Evolutionary conservation across 306 rosid species (phyloP).

Genomic region (Fagus sylvatica): DNA sequence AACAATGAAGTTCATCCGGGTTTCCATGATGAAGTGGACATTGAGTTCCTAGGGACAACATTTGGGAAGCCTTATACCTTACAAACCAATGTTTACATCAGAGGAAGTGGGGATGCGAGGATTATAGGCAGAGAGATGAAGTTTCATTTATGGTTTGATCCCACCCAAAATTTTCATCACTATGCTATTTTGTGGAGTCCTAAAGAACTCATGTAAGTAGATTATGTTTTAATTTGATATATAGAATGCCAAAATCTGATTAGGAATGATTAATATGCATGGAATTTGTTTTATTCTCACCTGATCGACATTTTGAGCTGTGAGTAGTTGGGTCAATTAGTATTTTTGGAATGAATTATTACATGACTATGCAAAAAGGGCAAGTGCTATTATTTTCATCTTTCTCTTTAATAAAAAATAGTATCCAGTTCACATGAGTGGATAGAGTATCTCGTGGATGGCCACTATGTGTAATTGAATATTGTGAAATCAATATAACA

Average conservation of each 20-base stretch:
- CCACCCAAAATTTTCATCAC: conserved; percentile 77
- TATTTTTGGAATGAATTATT: too few relatives aligned
- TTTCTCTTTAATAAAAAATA: background rate
- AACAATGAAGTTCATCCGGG: conserved; percentile 96
- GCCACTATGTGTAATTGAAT: background rate
- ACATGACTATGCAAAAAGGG: too few relatives aligned
- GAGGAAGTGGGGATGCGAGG: conserved; percentile 92
- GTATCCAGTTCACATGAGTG: conserved; percentile 5
- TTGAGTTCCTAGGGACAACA: conserved; percentile 94
- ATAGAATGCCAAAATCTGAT: too few relatives aligned
- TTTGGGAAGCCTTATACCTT: conserved; percentile 93
- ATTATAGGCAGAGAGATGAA: conserved; percentile 95
- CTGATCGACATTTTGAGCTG: too few relatives aligned
- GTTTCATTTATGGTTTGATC: conserved; percentile 96
- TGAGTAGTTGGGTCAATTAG: too few relatives aligned
- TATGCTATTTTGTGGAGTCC: conserved; percentile 92
- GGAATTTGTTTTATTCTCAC: too few relatives aligned
- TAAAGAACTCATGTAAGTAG: conserved; percentile 75
- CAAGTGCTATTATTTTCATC: too few relatives aligned
- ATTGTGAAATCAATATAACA: too few relatives aligned
- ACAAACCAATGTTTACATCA: conserved; percentile 89
- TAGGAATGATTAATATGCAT: too few relatives aligned
- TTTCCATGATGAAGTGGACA: conserved; percentile 94
- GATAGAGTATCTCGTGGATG: background rate
- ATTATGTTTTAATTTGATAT: conserved; percentile 7